Percentiles rank a stretch among this genome's conserved stretches.
These are phyloP conservation scores for Echinosophora koreensis DNA, from an alignment of 306 rosid species.

Conservation along the genomic window DNA sequence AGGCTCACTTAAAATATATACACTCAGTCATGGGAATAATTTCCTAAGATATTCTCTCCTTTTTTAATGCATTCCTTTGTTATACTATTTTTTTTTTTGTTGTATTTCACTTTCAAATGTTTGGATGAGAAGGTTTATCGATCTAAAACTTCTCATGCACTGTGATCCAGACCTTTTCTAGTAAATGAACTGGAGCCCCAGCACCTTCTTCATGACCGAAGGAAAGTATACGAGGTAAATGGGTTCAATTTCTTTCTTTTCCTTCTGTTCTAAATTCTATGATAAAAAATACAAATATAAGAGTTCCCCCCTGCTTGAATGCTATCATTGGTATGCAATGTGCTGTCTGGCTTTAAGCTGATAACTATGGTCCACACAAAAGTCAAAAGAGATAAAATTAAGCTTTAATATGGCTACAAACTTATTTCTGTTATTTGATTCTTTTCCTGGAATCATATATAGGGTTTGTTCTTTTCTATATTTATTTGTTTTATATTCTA, in stretches of 20 bases:
- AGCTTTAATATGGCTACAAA: not conserved
- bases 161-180: constrained; percentile 84
- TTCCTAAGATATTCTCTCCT: constrained; percentile 31
- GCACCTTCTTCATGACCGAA: constrained; percentile 95
- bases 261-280: constrained; percentile 25
- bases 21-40: not conserved
- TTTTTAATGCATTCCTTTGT: constrained; percentile 22
- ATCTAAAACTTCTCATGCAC: constrained; percentile 49
- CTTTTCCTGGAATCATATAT: not conserved
- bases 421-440: not conserved
- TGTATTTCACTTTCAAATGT: constrained; percentile 32
- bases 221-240: constrained; percentile 92
- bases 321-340: constrained; percentile 7
- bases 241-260: constrained; percentile 26
- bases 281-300: not conserved
- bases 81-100: not conserved
- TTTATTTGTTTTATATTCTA: not conserved
- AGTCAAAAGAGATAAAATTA: not conserved
- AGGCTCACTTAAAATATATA: constrained; percentile 24
- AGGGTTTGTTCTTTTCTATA: not conserved
- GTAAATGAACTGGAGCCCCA: constrained; percentile 94
- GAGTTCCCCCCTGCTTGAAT: not conserved
- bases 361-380: constrained; percentile 29
- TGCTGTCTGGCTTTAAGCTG: constrained; percentile 29
- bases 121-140: constrained; percentile 41